phyloP scores from a whole-genome alignment of 495 filamentous ascomycete genomes.

The Clohesyomyces aquaticus region DNA sequence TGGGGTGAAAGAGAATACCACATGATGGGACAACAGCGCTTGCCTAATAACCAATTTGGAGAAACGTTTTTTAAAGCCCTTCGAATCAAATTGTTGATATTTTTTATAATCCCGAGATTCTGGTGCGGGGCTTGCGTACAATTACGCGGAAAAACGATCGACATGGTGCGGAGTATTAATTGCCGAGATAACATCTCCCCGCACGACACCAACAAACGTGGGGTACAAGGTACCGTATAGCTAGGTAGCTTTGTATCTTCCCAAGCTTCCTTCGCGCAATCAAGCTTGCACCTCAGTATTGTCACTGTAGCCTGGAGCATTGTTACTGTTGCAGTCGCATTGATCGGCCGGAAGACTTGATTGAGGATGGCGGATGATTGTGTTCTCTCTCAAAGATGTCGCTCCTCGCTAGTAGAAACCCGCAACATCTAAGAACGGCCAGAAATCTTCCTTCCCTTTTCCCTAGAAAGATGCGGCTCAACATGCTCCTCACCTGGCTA shows the following conservation, averaged over 20 bases:
- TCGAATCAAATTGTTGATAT: too few relatives aligned
- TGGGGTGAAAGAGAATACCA: too few relatives aligned
- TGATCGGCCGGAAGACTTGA: not conserved
- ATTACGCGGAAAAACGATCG: too few relatives aligned
- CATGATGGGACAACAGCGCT: too few relatives aligned
- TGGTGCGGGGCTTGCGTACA: too few relatives aligned
- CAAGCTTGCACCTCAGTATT: not conserved
- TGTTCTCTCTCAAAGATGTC: not conserved
- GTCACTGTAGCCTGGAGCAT: too few relatives aligned
- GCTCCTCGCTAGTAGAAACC: not conserved
- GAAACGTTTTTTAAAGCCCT: too few relatives aligned
- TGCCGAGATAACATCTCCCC: constrained; percentile 1
- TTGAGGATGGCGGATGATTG: not conserved
- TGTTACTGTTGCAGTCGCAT: constrained; percentile 14
- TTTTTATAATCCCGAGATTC: too few relatives aligned
- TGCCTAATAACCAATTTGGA: too few relatives aligned
- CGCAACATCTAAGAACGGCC: too few relatives aligned
- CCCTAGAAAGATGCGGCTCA: not conserved
- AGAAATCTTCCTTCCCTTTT: not conserved
- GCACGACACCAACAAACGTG: not conserved
- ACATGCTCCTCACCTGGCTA: not conserved
- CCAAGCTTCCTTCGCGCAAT: not conserved
- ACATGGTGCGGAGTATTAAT: constrained; percentile 1
- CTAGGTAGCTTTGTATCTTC: too few relatives aligned
- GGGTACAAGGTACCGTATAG: not conserved